Evolutionary conservation across 306 rosid species (phyloP).

Genomic region (Quercus variabilis): DNA sequence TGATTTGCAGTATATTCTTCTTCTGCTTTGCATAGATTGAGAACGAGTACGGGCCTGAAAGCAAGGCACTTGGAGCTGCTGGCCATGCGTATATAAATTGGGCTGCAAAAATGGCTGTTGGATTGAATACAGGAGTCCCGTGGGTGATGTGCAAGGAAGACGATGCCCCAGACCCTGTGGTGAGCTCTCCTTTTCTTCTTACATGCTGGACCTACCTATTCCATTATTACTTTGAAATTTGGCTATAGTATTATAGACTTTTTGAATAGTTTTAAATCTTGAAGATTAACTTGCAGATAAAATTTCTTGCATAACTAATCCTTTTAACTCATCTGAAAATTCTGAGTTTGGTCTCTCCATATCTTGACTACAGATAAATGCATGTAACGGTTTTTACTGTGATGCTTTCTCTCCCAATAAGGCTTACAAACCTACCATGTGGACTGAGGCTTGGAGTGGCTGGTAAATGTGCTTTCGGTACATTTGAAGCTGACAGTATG

Average conservation of each 20-base stretch:
- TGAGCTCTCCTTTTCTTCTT: constrained; percentile 16
- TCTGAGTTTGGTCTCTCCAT: constrained; percentile 3
- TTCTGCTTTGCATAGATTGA: constrained; percentile 58
- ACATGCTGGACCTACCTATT: neutral
- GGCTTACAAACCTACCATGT: constrained; percentile 83
- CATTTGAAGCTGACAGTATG: constrained; percentile 5
- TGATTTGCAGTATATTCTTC: neutral
- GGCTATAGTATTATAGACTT: neutral
- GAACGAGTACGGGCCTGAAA: constrained; percentile 82
- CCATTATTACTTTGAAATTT: neutral
- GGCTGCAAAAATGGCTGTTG: constrained; percentile 98
- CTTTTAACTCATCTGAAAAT: neutral
- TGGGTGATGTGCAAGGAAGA: constrained; percentile 99
- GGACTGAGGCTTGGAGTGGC: constrained; percentile 99
- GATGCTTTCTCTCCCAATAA: constrained; percentile 86
- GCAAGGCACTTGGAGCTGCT: constrained; percentile 57
- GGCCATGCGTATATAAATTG: constrained; percentile 75
- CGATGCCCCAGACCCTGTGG: constrained; percentile 98
- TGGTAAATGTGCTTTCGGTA: constrained; percentile 51
- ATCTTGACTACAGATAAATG: constrained; percentile 61
- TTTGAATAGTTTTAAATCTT: neutral
- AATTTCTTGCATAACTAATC: neutral
- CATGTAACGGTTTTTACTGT: constrained; percentile 93
- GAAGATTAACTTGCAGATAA: neutral
- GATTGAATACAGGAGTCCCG: constrained; percentile 81